Conservation (phyloP, 2,329 filamentous ascomycete genomes). For the Diaporthe citriasiana region DNA sequence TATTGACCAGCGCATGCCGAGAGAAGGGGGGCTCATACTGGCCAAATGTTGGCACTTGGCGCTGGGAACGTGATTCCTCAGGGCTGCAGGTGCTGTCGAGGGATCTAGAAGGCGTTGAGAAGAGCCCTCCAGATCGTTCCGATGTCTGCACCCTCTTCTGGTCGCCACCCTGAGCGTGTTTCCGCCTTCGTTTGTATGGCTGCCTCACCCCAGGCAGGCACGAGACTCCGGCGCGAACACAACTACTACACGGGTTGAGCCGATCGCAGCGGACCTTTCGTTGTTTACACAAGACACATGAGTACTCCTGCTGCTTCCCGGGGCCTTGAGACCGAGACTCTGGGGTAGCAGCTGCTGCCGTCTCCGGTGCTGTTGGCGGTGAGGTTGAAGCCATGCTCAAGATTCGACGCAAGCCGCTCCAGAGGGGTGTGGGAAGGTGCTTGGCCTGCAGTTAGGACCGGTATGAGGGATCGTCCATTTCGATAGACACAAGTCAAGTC, state of each 20-base stretch:
- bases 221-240: slow-evolving; percentile 53
- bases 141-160: not conserved
- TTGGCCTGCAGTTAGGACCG: slow-evolving; percentile 16
- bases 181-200: slow-evolving; percentile 61
- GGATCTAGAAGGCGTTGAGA: slow-evolving; percentile 19
- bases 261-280: slow-evolving; percentile 65
- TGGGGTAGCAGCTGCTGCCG: not conserved
- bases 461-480: not conserved
- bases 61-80: slow-evolving; percentile 30
- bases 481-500: not conserved
- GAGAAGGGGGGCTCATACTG: slow-evolving; percentile 36
- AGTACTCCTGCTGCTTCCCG: slow-evolving; percentile 49
- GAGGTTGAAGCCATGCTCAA: slow-evolving; percentile 12
- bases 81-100: slow-evolving; percentile 31
- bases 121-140: slow-evolving; percentile 14
- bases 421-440: not conserved
- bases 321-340: slow-evolving; percentile 14
- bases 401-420: not conserved
- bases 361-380: not conserved
- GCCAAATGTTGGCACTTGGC: slow-evolving; percentile 41
- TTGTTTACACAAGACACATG: slow-evolving; percentile 67
- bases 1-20: slow-evolving; percentile 44
- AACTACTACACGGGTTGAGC: slow-evolving; percentile 59
- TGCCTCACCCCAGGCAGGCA: slow-evolving; percentile 53
- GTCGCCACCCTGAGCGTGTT: slow-evolving; percentile 50